A percentile compares a stretch with the other conserved stretches of the same genome.
These are phyloP conservation scores for Yamadazyma dendronema DNA, from an alignment of 1,139 yeast species.

Conservation along the genomic window DNA sequence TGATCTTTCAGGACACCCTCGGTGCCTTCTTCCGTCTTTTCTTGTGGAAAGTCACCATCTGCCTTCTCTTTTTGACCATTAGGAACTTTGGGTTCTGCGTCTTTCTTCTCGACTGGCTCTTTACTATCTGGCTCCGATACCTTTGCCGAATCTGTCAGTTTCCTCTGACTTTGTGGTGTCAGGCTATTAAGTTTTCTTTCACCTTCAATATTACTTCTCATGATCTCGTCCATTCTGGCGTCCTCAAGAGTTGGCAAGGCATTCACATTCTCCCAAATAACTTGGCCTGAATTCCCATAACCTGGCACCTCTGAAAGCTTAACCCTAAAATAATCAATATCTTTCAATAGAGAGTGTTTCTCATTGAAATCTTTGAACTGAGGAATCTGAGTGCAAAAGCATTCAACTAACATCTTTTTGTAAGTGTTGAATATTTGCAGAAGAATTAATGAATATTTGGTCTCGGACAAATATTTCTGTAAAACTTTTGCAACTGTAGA, in stretches of 20 bases:
- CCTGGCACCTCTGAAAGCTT: slow-evolving; percentile 61
- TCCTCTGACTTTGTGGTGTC: not conserved
- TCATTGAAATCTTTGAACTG: slow-evolving; percentile 53
- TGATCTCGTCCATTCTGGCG: slow-evolving; percentile 43
- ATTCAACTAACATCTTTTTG: slow-evolving; percentile 54
- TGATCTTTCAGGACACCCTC: too few relatives aligned
- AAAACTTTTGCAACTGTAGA: slow-evolving; percentile 61
- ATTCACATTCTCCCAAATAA: slow-evolving; percentile 64
- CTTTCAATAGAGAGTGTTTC: slow-evolving; percentile 54
- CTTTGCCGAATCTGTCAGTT: too few relatives aligned
- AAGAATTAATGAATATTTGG: slow-evolving; percentile 48
- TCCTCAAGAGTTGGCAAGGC: slow-evolving; percentile 54
- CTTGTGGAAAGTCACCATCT: too few relatives aligned
- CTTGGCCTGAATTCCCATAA: slow-evolving; percentile 64
- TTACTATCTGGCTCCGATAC: too few relatives aligned
- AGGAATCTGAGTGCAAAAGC: slow-evolving; percentile 51
- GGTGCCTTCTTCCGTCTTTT: too few relatives aligned
- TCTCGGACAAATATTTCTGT: slow-evolving; percentile 54
- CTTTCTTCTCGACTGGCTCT: too few relatives aligned
- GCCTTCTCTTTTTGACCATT: too few relatives aligned
- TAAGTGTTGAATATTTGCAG: slow-evolving; percentile 61
- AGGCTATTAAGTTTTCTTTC: slow-evolving; percentile 5
- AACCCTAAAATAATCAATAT: slow-evolving; percentile 64
- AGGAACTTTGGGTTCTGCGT: too few relatives aligned
- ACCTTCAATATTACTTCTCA: slow-evolving; percentile 38